A percentile compares a stretch with the other conserved stretches of the same genome.
phyloP scores from a whole-genome alignment of 2,329 filamentous ascomycete species.

The Verticillium isaacii region DNA sequence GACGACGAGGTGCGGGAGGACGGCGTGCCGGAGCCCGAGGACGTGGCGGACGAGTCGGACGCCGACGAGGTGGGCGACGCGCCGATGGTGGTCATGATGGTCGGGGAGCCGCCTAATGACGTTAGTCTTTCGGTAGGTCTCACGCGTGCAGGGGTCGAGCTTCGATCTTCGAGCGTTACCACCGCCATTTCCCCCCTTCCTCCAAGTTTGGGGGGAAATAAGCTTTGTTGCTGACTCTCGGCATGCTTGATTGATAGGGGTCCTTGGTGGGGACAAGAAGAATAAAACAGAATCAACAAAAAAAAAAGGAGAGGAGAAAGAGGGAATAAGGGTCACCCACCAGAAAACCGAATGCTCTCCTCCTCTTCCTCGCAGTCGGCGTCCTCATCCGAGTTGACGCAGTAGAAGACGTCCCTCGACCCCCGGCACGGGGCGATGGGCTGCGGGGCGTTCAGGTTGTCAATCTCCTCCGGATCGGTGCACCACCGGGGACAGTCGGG shows the following conservation, averaged over 20 bases:
- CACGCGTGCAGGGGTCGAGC: not conserved
- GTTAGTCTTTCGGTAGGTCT: not conserved
- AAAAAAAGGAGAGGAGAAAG: not conserved
- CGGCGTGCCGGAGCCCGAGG: not conserved
- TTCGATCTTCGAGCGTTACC: not conserved
- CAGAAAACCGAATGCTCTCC: not conserved
- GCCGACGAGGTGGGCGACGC: not conserved
- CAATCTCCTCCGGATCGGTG: not conserved
- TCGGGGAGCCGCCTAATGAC: not conserved
- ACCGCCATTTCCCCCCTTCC: too few relatives aligned
- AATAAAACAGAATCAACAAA: not conserved
- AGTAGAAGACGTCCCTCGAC: not conserved
- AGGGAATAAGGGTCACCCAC: not conserved
- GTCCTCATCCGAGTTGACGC: not conserved
- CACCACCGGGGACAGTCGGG: conserved; percentile 1
- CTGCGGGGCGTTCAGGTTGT: not conserved
- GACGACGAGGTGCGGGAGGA: not conserved
- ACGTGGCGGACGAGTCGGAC: not conserved
- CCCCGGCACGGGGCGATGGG: not conserved
- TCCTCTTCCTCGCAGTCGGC: conserved; percentile 1
- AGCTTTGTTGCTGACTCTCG: too few relatives aligned
- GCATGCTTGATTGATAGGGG: too few relatives aligned
- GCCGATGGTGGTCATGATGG: not conserved
- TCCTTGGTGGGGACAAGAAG: not conserved
- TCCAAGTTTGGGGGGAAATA: too few relatives aligned